Base-by-base conservation (phyloP, 305 asterid genomes). In the Fraxinus velutina region DNA sequence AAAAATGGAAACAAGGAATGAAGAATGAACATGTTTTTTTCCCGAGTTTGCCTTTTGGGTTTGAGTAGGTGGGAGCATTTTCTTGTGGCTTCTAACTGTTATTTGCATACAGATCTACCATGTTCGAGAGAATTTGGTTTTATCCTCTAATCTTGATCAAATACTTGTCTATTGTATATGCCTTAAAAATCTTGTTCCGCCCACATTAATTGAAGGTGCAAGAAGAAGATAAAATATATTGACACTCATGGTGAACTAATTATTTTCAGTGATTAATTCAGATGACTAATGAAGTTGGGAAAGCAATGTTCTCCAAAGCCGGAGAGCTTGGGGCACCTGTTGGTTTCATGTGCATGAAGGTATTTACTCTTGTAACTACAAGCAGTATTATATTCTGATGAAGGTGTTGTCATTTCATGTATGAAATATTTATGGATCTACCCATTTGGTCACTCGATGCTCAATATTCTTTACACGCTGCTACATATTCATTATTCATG, bases 271-370 rank as follows among this genome's bases (percentile, higher is more conserved):
- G 80, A 60, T 68, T 79, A 83, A 76, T 83, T 81, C 89, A 93
- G 98, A 93, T 95, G 98, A 92, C 98, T 80, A 95, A 95, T 84
- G 90, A 87, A 81, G 89, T 92, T 55, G 98, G 98, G 73, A 92
- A 88, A 85, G 93, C 93, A 64, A 79, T 95, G 91, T 95, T 90
- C 84, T 90, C 94, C 72, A 95, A 90, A 90, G 98, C 98, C 37
- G 98, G 97, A 85, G 96, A 93, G 84, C 98, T 91, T 66, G 94
- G 97, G 42, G 93, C 85, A 8, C 92, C 97, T 27, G 98, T 95
- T 77, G 97, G 98, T 76, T 93, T 95, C 94, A 91, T 93, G 97
- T 95, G 96, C 89, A 90, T 85, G 91, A 93, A 93, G 97, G 98
- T 93, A 83, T 64, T 7, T 60, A 12, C 32, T 52, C 76, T 77